These are phyloP conservation scores for Curvularia eragrostidis DNA, from an alignment of 2,329 filamentous ascomycete genomes.

Conservation along the genomic window DNA sequence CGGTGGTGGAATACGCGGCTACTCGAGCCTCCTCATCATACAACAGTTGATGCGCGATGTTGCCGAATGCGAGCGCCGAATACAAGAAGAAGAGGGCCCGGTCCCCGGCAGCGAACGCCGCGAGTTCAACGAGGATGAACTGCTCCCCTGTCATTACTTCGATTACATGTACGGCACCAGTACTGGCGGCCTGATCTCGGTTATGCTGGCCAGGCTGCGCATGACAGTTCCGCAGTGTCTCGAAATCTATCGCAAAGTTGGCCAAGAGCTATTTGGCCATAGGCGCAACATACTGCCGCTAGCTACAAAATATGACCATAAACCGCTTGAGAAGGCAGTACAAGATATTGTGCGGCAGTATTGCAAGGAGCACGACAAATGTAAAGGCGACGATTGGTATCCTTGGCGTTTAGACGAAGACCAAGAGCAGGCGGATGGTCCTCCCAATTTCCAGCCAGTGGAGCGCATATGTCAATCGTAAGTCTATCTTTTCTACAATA, in stretches of 20 bases:
- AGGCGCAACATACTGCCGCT: conserved; percentile 54
- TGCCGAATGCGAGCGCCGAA: conserved; percentile 52
- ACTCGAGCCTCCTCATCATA: conserved; percentile 58
- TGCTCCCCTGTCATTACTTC: conserved; percentile 61
- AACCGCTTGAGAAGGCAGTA: conserved; percentile 57
- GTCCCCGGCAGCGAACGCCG: conserved; percentile 33
- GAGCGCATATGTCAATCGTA: conserved; percentile 50
- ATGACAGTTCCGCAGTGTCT: conserved; percentile 59
- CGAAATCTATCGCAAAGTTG: conserved; percentile 56
- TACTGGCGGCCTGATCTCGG: conserved; percentile 60
- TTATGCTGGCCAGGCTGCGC: conserved; percentile 57
- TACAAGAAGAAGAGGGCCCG: conserved; percentile 54
- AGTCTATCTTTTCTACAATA: no score
- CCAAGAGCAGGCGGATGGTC: conserved; percentile 2
- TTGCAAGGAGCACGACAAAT: conserved; percentile 53
- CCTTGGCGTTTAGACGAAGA: conserved; percentile 47
- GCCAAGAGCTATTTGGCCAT: conserved; percentile 57
- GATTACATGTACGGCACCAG: conserved; percentile 62
- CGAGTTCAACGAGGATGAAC: conserved; percentile 51
- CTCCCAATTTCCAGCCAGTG: conserved; percentile 22
- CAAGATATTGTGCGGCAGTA: conserved; percentile 54
- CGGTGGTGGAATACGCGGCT: conserved; percentile 60
- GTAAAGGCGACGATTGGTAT: conserved; percentile 54
- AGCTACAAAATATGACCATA: conserved; percentile 58
- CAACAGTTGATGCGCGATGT: conserved; percentile 58